These are phyloP conservation scores for Neonectria neomacrospora DNA, from an alignment of 2,329 filamentous ascomycete genomes.

Conservation along the genomic window DNA sequence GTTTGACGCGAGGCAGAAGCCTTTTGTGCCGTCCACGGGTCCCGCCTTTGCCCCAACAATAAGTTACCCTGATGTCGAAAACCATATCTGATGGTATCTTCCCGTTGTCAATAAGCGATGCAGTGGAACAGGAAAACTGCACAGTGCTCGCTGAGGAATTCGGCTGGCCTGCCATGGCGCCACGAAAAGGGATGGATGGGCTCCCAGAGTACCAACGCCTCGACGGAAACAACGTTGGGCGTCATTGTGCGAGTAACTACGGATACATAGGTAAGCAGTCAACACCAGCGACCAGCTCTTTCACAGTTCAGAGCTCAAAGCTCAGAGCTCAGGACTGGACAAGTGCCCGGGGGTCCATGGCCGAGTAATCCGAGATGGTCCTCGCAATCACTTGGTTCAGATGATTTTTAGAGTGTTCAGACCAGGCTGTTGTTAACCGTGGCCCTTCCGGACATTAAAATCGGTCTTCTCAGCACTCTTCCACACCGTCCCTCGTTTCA, in stretches of 20 bases:
- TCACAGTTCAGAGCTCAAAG: background rate
- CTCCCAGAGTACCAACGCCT: background rate
- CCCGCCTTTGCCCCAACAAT: background rate
- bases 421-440: slow-evolving; percentile 23
- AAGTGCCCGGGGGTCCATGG: background rate
- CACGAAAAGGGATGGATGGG: slow-evolving; percentile 16
- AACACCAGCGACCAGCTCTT: background rate
- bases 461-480: slow-evolving; percentile 25
- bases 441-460: slow-evolving; percentile 36
- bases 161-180: slow-evolving; percentile 16
- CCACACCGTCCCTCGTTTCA: slow-evolving; percentile 39
- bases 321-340: background rate
- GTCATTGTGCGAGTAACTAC: slow-evolving; percentile 11
- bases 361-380: slow-evolving; percentile 6
- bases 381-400: slow-evolving; percentile 22
- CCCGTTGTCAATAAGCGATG: slow-evolving; percentile 3
- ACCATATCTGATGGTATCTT: background rate
- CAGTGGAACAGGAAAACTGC: slow-evolving; percentile 9
- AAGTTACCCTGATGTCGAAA: background rate
- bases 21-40: background rate
- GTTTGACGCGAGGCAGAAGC: background rate
- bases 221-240: slow-evolving; percentile 15
- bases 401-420: slow-evolving; percentile 1
- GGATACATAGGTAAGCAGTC: background rate
- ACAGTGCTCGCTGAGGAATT: slow-evolving; percentile 7